Evolutionary conservation across 1,284 basidiomycete species (phyloP).

Genomic region (Ceratobasidium sp.): DNA sequence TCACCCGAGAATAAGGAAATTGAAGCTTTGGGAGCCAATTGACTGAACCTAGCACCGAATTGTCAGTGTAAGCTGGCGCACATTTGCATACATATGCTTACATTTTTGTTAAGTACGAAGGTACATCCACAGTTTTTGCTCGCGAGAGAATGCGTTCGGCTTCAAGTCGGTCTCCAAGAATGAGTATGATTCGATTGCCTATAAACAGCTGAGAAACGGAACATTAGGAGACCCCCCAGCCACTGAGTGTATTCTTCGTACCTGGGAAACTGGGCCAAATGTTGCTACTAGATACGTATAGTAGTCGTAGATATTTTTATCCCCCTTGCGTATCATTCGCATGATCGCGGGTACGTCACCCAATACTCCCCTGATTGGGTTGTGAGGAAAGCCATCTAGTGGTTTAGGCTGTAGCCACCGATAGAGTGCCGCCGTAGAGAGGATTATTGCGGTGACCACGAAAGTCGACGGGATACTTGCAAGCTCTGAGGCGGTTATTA

Average conservation of each 20-base stretch:
- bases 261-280: conserved; percentile 23
- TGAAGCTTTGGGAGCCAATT: neutral
- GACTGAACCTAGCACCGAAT: neutral
- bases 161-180: conserved; percentile 11
- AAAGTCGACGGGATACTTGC: too few species aligned
- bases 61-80: neutral
- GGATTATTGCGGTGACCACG: neutral
- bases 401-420: conserved; percentile 20
- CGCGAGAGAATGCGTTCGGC: conserved; percentile 3
- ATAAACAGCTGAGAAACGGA: conserved; percentile 1
- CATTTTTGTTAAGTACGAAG: neutral
- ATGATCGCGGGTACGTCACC: conserved; percentile 25
- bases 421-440: neutral
- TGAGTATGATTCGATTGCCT: conserved; percentile 9
- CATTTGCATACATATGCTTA: neutral
- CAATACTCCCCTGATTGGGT: conserved; percentile 6
- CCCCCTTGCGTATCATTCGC: neutral
- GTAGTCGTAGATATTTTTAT: conserved; percentile 6
- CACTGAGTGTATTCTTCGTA: neutral
- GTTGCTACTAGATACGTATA: neutral
- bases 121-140: conserved; percentile 12
- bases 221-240: neutral
- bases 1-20: neutral
- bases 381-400: conserved; percentile 13
- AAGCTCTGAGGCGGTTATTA: too few species aligned